Base-by-base conservation (phyloP, 2,329 filamentous ascomycete genomes). In the Magnaporthiopsis rhizophila region DNA sequence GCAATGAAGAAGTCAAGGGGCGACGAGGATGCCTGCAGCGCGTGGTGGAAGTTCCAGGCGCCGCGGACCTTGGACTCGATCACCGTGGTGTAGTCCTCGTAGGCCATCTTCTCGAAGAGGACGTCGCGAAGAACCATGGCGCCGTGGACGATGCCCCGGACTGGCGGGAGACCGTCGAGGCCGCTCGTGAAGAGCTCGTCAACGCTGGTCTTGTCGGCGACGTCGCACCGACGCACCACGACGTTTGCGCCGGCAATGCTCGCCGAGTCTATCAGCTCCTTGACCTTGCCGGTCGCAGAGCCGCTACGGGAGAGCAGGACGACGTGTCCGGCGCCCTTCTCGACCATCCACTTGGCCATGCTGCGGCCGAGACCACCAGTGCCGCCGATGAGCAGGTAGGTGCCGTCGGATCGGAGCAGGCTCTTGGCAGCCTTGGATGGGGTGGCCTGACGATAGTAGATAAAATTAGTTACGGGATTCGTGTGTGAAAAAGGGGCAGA, bases 61-160 rank as follows among this genome's bases (percentile, higher is more conserved):
- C 81, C 83, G 5, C 78, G 73, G 0, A 83, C 79, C 71, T 86
- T 86, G 67, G 81, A 79, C 59, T 78, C 74, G 50, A 82, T 76
- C 50, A 83, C 80, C 2, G 75, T 71, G 9, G 73, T 74, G 67
- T 80, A 86, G 34, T 84, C 77, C 0, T 76, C 71, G 66, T 76
- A 77, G 0, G 75, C 76, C 82, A 86, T 85, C 64, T 82, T 81
- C 69, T 83, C 81, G 59, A 79, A 83, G 0, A 83, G 72, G 2
- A 80, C 76, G 64, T 83, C 81, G 26, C 73, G 72, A 61, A 82
- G 75, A 1, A 81, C 79, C 80, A 83, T 82, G 15, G 79, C 76
- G 24, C 77, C 78, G 63, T 82, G 80, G 24, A 83, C 73, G 13
- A 81, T 72, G 63, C 80, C 81, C 50, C 75, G 74, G 36, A 82